These are phyloP conservation scores for Apiotrichum brassicae DNA, from an alignment of 1,284 basidiomycete genomes.

Conservation along the genomic window DNA sequence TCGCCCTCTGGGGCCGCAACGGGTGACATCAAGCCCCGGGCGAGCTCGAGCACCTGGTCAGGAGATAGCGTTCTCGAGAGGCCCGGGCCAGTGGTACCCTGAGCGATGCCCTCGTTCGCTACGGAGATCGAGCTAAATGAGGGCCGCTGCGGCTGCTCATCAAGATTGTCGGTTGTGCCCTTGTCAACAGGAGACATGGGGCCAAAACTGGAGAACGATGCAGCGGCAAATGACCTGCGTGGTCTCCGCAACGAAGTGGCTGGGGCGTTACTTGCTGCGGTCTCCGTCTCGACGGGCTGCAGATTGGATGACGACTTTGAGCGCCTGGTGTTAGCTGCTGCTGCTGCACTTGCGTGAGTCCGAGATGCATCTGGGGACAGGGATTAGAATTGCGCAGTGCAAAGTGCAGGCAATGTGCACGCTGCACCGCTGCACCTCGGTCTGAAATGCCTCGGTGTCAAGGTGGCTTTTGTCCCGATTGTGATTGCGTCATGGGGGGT, in stretches of 20 bases:
- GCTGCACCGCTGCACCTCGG: no score
- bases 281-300: not conserved
- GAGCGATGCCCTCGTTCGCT: not conserved
- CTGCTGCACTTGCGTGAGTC: no score
- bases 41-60: constrained; percentile 40
- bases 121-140: constrained; percentile 9
- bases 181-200: constrained; percentile 3
- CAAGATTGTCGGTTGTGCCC: not conserved
- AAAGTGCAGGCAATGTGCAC: no score
- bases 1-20: constrained; percentile 31
- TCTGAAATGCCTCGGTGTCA: no score
- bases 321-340: constrained; percentile 10
- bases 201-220: constrained; percentile 29
- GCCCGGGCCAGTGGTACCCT: not conserved
- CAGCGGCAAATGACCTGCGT: constrained; percentile 34
- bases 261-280: constrained; percentile 10
- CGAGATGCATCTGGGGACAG: no score
- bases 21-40: constrained; percentile 32
- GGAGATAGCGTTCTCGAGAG: constrained; percentile 30
- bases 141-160: not conserved
- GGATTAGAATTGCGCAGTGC: no score
- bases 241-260: constrained; percentile 30
- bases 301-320: constrained; percentile 36
- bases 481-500: no score
- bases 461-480: no score